Evolutionary conservation across 768 basidiomycete genomes (phyloP).

Genomic region (Leucosporidium yakuticum): DNA sequence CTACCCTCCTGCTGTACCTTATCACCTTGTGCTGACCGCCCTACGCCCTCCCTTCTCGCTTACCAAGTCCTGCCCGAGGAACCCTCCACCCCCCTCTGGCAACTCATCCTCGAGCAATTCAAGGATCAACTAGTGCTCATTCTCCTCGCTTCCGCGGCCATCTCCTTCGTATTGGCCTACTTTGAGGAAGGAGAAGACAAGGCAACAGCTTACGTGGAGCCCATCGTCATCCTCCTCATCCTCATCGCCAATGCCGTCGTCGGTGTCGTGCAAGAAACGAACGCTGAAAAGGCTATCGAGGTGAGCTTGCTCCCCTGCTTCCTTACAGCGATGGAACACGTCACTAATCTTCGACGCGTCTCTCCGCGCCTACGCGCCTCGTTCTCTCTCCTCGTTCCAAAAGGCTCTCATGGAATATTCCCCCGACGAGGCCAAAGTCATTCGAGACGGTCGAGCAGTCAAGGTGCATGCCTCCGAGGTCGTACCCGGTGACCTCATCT

Average conservation of each 20-base stretch:
- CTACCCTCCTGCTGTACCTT: neutral
- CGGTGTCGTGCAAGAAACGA: slow-evolving; percentile 93
- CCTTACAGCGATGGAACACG: neutral
- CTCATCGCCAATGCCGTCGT: slow-evolving; percentile 95
- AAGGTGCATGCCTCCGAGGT: slow-evolving; percentile 81
- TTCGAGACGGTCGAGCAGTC: slow-evolving; percentile 62
- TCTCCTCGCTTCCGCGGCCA: slow-evolving; percentile 81
- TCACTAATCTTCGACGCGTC: neutral
- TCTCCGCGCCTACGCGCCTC: neutral
- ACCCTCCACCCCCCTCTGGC: slow-evolving; percentile 82
- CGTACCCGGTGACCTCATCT: slow-evolving; percentile 89
- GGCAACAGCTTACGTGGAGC: slow-evolving; percentile 86
- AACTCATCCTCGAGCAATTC: slow-evolving; percentile 96
- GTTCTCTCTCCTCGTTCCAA: slow-evolving; percentile 6
- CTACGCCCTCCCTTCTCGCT: neutral
- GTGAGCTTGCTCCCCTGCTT: slow-evolving; percentile 45
- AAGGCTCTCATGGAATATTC: slow-evolving; percentile 96
- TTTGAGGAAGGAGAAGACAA: slow-evolving; percentile 70
- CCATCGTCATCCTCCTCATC: slow-evolving; percentile 88
- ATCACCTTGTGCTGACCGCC: neutral
- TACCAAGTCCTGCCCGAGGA: slow-evolving; percentile 81
- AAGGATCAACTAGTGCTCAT: slow-evolving; percentile 98
- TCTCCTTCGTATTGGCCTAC: slow-evolving; percentile 86
- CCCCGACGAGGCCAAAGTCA: slow-evolving; percentile 87
- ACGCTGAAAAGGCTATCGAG: slow-evolving; percentile 94